Base-by-base conservation (phyloP, 352 stramenopile genomes). In the Globisporangium paroecandrum region DNA sequence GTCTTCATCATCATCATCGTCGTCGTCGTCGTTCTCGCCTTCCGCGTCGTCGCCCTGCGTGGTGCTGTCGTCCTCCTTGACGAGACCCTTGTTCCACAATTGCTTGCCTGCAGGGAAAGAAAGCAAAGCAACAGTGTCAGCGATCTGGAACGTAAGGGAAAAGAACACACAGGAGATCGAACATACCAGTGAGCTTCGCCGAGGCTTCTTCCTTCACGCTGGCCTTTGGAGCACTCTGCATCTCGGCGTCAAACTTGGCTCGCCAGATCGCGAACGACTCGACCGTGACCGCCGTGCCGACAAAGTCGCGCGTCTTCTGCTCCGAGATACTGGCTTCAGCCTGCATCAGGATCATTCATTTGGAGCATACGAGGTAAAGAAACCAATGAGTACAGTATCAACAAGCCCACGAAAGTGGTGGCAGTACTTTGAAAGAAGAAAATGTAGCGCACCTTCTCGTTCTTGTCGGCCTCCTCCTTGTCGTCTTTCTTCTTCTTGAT, bases 401-500 rank as follows among this genome's bases (percentile, higher is more conserved):
- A 24, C 3, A 6, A 49, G 29, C 25, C 18, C 8, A 32, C 24
- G 24, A 5, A 4, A n/a, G 24, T 9, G 12, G 24, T 36, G 18
- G 12, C 24, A 43, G 9, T 18, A 43, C 10, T 34, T 1, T 25
- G 5, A 6, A 18, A 24, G 4, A 32, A 32, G 4, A 32, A 32
- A 18, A 49, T 3, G 1, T 1, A 49, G 32, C 47, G 49, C 18
- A 87, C 78, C 75, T 78, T 49, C 55, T 85, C 77, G 62, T 75
- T 67, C 51, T 78, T 85, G 20, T 77, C 72, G 0, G 80, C 85
- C 34, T 89, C 83, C 24, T 78, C 83, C 34, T 83, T 78, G 13
- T 91, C 79, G 58, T 96, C 83, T 62, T 90, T 83, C 64, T 92
- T 96, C 75, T 94, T 86, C 65, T 79, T 80, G 60, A 83, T 75